Evolutionary conservation across 176 grass and related monocot species (phyloP).

Genomic region (Miscanthus lutarioriparius): DNA sequence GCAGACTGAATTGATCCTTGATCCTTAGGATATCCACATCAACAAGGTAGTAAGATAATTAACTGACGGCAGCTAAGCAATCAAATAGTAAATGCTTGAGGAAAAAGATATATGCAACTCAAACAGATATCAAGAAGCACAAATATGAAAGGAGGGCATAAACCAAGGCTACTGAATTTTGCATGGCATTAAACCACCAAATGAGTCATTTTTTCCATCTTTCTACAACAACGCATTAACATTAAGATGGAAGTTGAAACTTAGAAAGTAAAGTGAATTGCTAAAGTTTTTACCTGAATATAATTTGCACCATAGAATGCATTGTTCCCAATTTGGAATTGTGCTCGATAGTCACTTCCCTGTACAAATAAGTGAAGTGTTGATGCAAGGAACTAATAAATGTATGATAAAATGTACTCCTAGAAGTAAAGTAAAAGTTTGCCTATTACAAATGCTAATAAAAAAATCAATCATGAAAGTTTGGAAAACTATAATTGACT

Average conservation of each 20-base stretch:
- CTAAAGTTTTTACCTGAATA: conserved; percentile 69
- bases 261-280: not conserved
- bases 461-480: conserved; percentile 3
- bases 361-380: conserved; percentile 45
- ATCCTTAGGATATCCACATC: conserved; percentile 12
- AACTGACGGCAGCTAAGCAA: not conserved
- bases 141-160: not conserved
- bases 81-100: not conserved
- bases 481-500: not conserved
- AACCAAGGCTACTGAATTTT: not conserved
- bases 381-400: conserved; percentile 7
- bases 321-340: conserved; percentile 99
- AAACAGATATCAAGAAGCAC: not conserved
- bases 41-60: not conserved
- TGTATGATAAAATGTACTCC: not conserved
- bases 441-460: not conserved
- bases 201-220: conserved; percentile 3
- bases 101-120: conserved; percentile 1
- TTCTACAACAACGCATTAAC: not conserved
- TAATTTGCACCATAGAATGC: conserved; percentile 99
- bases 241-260: conserved; percentile 18
- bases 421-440: conserved; percentile 19
- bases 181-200: conserved; percentile 28
- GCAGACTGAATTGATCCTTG: not conserved
- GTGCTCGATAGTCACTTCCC: conserved; percentile 82